Conservation (phyloP, 768 basidiomycete genomes). For the Cubamyces sp. region DNA sequence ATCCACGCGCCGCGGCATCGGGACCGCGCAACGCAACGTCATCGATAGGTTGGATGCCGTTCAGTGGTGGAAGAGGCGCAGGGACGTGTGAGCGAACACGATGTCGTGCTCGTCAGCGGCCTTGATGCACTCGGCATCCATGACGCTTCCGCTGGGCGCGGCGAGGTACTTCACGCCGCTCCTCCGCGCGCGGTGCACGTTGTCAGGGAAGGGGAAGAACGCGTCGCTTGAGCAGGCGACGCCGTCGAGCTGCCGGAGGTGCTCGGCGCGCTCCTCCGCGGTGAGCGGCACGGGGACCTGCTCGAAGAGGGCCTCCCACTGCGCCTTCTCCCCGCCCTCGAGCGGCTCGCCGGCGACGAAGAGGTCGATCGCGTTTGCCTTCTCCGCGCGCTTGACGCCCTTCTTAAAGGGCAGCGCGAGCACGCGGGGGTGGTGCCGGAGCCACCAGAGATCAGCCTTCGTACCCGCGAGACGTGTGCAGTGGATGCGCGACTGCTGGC, state of each 20-base stretch:
- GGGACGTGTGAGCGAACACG: constrained; percentile 86
- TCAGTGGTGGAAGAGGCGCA: constrained; percentile 91
- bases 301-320: constrained; percentile 92
- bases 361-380: constrained; percentile 97
- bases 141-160: constrained; percentile 91
- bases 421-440: constrained; percentile 94
- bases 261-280: constrained; percentile 71
- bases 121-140: constrained; percentile 96
- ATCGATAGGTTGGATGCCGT: background rate
- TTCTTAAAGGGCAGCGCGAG: constrained; percentile 95
- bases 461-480: constrained; percentile 97
- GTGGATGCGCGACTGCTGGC: constrained; percentile 98
- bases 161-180: constrained; percentile 93
- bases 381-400: constrained; percentile 96
- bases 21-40: background rate
- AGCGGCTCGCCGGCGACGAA: constrained; percentile 90
- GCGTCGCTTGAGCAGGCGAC: constrained; percentile 96
- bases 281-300: constrained; percentile 65
- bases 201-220: constrained; percentile 99
- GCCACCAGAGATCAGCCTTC: constrained; percentile 99
- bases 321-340: constrained; percentile 85
- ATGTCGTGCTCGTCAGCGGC: constrained; percentile 93
- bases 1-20: background rate
- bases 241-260: constrained; percentile 73
- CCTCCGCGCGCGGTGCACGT: constrained; percentile 90